Base-by-base conservation (phyloP, 2,329 filamentous ascomycete genomes). In the Alternaria sp. region DNA sequence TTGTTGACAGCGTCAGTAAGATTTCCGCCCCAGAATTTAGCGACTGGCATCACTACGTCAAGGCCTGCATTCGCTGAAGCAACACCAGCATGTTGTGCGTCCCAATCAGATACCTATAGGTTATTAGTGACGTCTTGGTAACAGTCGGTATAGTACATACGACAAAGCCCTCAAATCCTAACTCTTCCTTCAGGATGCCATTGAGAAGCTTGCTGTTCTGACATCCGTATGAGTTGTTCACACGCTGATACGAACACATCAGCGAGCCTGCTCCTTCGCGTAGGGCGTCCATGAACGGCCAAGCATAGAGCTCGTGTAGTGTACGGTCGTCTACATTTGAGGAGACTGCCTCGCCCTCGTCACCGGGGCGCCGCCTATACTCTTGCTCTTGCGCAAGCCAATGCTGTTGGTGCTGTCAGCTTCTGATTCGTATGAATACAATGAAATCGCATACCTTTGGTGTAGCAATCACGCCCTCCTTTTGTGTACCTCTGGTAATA, bases 291-390 rank as follows among this genome's bases (percentile, higher is more conserved):
- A 86, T 83, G 60, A 90, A 91, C 0, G 88, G 88, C 82, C 86
- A 90, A 2, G 87, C 81, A 53, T 91, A 91, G n/a, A 87, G 79
- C 71, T 91, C 88, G 63, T 89, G 87, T 24, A 90, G 77, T 0
- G 88, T 87, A 57, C 85, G 83, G 68, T 91, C 89, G 59, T 90
- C 88, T 2, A 89, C 79, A 65, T 89, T 89, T 22, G 87, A 83
- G 0, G 85, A 88, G 5, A 85, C 79, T 2, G 87, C 83, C 63
- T 88, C 85, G 80, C 84, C 76, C 61, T 79, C 82, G 69, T 68
- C 79, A 72, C 66, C 78, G 4, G 69, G 67, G 18, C 55, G 51
- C 58, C 68, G 74, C 63, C 71, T 73, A 44, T 71, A 85, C 58
- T 89, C 87, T 72, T 89, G 87, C 66, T 89, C 87, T 59, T 89